Evolutionary conservation across 2,329 filamentous ascomycete species (phyloP).

Genomic region (Cyclaneusma minus): DNA sequence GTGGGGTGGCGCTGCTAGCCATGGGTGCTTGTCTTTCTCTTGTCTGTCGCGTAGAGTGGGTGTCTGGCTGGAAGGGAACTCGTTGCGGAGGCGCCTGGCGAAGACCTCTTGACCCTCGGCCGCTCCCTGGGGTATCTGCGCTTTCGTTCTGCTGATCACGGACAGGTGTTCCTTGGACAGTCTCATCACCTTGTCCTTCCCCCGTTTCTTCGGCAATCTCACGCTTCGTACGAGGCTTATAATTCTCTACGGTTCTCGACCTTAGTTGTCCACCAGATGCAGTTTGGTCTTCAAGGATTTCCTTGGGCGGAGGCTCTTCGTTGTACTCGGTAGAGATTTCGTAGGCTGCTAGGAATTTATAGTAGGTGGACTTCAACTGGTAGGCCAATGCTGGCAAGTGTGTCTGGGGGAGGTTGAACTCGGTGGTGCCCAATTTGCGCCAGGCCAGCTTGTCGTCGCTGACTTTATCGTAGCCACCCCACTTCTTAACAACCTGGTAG

Average conservation of each 20-base stretch:
- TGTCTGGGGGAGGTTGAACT: conserved; percentile 58
- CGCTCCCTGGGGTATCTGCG: conserved; percentile 33
- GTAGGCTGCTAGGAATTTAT: conserved; percentile 77
- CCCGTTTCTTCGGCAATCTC: conserved; percentile 25
- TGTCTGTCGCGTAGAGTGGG: conserved; percentile 45
- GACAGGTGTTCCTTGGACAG: conserved; percentile 39
- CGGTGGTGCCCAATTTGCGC: conserved; percentile 55
- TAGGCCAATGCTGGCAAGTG: conserved; percentile 77
- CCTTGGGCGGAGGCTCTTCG: conserved; percentile 70
- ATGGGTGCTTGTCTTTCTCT: conserved; percentile 30
- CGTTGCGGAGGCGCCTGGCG: conserved; percentile 75
- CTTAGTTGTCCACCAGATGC: conserved; percentile 73
- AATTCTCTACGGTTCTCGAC: conserved; percentile 66
- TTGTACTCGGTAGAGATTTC: conserved; percentile 68
- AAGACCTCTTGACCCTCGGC: conserved; percentile 46
- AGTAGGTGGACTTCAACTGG: conserved; percentile 74
- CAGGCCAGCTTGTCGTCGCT: conserved; percentile 74
- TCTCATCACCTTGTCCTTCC: conserved; percentile 36
- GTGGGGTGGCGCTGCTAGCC: conserved; percentile 7
- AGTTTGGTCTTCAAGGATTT: conserved; percentile 64
- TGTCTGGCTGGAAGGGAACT: conserved; percentile 74
- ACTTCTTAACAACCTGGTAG: conserved; percentile 60
- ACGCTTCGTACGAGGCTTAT: conserved; percentile 29
- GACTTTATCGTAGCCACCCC: conserved; percentile 76
- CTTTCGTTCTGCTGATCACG: conserved; percentile 33